Evolutionary conservation across 208 protist genomes (phyloP), one percentile per base, ranked within the genome.

Genomic region (Acanthamoeba royreba): DNA sequence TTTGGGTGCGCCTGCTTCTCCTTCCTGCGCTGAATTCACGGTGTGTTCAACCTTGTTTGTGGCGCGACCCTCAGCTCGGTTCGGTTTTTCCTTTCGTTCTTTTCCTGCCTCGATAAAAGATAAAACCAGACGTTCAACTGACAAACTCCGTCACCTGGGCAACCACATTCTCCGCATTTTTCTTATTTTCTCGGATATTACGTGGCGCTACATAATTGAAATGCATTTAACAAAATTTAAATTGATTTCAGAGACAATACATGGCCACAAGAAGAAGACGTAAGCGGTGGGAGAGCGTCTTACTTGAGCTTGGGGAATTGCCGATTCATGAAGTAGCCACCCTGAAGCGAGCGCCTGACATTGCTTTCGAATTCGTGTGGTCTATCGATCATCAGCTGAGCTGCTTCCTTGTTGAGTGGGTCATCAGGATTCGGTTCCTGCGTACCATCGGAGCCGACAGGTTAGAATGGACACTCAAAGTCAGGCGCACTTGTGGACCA

Each of bases 341-440:
- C 96, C 91, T 93, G 90, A 25, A 97, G 89, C 38, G 96, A 88
- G 42, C 85, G 52, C 42, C 40, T 94, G 5, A 97, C 96, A 88
- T 96, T 97, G 22, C 58, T 3, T 52, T 97, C 96, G 92, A 97
- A 97, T 2, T 61, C 53, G 47, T 77, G 90, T 15, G n/a, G 72
- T 61, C 96, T 97, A 53, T 93, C 69, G 31, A 95, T 92, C 92
- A 97, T 96, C 9, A 97, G 81, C 74, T 96, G 79, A n/a, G 97
- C 97, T 22, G 97, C 97, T 17, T 97, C 96, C 49, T 98, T 97
- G 88, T 98, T 98, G 45, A 98, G 93, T 28, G 97, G 97, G 94
- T 98, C 97, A 85, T 98, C 96, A 9, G 97, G 95, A 74, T 98
- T 98, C n/a, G 97, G 97, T 69, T 98, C 97, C 77, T 93, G 74